These are phyloP conservation scores for Achaetomiella virescens DNA, from an alignment of 495 filamentous ascomycete species.

Conservation along the genomic window DNA sequence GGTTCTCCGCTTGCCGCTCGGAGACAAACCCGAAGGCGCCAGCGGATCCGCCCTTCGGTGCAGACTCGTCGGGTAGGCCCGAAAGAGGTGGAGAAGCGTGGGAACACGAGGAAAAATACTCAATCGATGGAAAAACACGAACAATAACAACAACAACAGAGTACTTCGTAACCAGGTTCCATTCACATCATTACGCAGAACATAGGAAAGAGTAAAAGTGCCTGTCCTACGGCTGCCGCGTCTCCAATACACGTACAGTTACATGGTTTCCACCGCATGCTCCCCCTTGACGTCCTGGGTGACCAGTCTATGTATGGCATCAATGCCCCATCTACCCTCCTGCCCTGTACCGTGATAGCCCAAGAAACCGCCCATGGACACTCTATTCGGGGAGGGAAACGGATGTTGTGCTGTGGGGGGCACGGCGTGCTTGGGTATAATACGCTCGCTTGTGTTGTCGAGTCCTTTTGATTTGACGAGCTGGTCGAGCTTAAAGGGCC, in stretches of 20 bases:
- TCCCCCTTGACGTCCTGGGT: background rate
- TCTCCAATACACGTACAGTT: slow-evolving; percentile 3
- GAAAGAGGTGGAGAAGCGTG: background rate
- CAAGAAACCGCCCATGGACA: background rate
- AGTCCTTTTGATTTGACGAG: background rate
- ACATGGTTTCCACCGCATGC: slow-evolving; percentile 2
- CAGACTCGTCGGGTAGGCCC: slow-evolving; percentile 2
- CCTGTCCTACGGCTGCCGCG: slow-evolving; percentile 2
- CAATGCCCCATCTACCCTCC: background rate
- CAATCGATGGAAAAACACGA: too few relatives aligned
- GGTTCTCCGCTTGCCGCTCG: slow-evolving; percentile 8
- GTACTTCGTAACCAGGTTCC: background rate
- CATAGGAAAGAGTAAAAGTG: slow-evolving; percentile 1
- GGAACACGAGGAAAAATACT: background rate
- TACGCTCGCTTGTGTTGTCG: background rate
- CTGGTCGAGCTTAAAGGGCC: slow-evolving; percentile 21
- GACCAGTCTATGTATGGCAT: slow-evolving; percentile 10
- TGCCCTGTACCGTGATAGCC: background rate
- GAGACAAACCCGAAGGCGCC: background rate
- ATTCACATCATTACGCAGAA: slow-evolving; percentile 14
- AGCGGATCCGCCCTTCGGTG: background rate
- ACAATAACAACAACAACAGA: background rate
- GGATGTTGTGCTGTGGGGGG: background rate
- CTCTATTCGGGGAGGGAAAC: background rate
- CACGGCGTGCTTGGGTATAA: background rate